phyloP scores from a whole-genome alignment of 2,329 filamentous ascomycete genomes.

The Nigrospora osmanthi region DNA sequence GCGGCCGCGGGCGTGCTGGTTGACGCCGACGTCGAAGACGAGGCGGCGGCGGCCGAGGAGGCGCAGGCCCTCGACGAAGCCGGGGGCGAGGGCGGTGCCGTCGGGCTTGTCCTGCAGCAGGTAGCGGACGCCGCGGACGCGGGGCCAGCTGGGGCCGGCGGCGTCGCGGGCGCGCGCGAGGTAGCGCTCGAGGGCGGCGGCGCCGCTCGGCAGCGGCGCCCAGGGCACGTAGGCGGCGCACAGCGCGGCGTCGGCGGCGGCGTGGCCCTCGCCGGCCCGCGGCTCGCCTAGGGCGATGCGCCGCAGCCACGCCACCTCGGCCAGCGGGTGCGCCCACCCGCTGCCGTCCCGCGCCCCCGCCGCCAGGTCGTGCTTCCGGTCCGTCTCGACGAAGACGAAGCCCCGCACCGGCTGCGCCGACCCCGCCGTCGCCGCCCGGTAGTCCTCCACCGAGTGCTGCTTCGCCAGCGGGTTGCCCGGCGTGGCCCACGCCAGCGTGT shows the following conservation, averaged over 20 bases:
- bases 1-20: conserved; percentile 68
- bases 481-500: conserved; percentile 62
- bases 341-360: conserved; percentile 33
- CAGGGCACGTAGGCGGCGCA: conserved; percentile 71
- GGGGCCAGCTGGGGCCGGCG: conserved; percentile 57
- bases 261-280: conserved; percentile 49
- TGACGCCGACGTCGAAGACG: conserved; percentile 77
- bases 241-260: conserved; percentile 37
- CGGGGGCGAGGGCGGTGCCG: conserved; percentile 54
- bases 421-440: conserved; percentile 37
- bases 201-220: conserved; percentile 70
- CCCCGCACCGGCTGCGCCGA: conserved; percentile 45
- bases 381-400: conserved; percentile 78
- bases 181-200: conserved; percentile 55
- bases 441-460: conserved; percentile 59
- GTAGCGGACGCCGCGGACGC: conserved; percentile 74
- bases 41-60: conserved; percentile 56
- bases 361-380: conserved; percentile 57
- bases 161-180: conserved; percentile 50
- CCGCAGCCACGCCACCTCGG: conserved; percentile 63
- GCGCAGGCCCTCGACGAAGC: conserved; percentile 59
- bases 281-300: conserved; percentile 57
- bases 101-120: conserved; percentile 69
- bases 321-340: conserved; percentile 61
- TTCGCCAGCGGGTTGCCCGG: conserved; percentile 50